Evolutionary conservation across 306 rosid species (phyloP).

Genomic region (Comarum palustre): DNA sequence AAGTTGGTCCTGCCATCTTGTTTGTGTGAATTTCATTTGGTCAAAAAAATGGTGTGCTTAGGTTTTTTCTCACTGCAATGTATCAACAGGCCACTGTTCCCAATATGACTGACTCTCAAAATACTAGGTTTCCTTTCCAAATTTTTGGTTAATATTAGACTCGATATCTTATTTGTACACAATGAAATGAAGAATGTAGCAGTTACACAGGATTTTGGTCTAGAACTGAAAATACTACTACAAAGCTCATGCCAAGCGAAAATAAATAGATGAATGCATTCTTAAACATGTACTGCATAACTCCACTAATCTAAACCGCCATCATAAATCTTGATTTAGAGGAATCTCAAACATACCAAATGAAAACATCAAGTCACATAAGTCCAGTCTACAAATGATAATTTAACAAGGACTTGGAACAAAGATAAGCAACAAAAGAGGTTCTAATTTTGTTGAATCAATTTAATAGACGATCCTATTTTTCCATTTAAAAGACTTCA

Average conservation of each 20-base stretch:
- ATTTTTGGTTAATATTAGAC: too few species aligned
- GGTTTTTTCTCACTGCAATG: not conserved
- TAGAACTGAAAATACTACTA: not conserved
- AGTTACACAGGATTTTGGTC: not conserved
- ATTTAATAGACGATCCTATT: slow-evolving; percentile 19
- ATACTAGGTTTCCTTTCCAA: too few species aligned
- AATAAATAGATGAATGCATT: not conserved
- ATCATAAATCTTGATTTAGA: not conserved
- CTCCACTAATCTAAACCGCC: not conserved
- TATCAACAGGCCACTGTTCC: not conserved
- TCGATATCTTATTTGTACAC: too few species aligned
- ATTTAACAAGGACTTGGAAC: not conserved
- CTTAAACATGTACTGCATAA: not conserved
- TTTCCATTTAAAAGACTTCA: slow-evolving; percentile 9
- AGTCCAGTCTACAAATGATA: not conserved
- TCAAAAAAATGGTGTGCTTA: too few species aligned
- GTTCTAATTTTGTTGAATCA: slow-evolving; percentile 29
- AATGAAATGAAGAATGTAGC: not conserved
- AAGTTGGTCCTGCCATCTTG: not conserved
- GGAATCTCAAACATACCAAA: not conserved
- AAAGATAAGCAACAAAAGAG: slow-evolving; percentile 20
- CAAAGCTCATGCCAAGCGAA: not conserved
- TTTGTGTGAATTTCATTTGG: too few species aligned
- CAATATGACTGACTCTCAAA: not conserved
- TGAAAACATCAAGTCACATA: not conserved